Conservation (phyloP, 2,329 filamentous ascomycete genomes). For the Cucurbitaria berberidis region DNA sequence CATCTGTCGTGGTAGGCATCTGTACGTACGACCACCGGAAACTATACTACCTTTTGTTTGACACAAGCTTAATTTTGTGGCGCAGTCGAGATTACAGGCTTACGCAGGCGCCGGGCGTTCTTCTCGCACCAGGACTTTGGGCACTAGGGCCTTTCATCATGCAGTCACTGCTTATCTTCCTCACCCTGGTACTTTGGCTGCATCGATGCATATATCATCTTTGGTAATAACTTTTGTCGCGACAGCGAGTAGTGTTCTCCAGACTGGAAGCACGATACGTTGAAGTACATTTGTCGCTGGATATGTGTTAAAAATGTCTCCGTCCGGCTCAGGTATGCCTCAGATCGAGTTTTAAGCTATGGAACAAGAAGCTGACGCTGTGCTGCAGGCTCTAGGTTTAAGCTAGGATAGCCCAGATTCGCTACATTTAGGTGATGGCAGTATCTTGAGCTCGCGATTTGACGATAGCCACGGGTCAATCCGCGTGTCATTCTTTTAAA, state of each 20-base stretch:
- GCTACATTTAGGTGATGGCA: slow-evolving; percentile 20
- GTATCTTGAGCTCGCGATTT: too few relatives aligned
- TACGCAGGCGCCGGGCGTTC: slow-evolving; percentile 56
- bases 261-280: too few relatives aligned
- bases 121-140: slow-evolving; percentile 46
- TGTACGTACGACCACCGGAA: slow-evolving; percentile 46
- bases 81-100: slow-evolving; percentile 59
- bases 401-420: slow-evolving; percentile 11
- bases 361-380: background rate
- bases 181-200: slow-evolving; percentile 56
- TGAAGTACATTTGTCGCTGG: slow-evolving; percentile 56
- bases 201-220: slow-evolving; percentile 58
- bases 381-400: slow-evolving; percentile 25
- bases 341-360: slow-evolving; percentile 34
- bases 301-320: slow-evolving; percentile 54
- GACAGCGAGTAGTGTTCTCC: too few relatives aligned
- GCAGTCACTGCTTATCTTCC: slow-evolving; percentile 52
- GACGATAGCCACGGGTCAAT: too few relatives aligned
- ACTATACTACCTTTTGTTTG: background rate
- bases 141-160: slow-evolving; percentile 52
- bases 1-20: slow-evolving; percentile 57
- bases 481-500: too few relatives aligned
- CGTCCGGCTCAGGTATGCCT: slow-evolving; percentile 42
- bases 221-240: slow-evolving; percentile 55
- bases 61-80: background rate